Conservation (phyloP, 208 protist species). For the Entamoeba nuttalli region DNA sequence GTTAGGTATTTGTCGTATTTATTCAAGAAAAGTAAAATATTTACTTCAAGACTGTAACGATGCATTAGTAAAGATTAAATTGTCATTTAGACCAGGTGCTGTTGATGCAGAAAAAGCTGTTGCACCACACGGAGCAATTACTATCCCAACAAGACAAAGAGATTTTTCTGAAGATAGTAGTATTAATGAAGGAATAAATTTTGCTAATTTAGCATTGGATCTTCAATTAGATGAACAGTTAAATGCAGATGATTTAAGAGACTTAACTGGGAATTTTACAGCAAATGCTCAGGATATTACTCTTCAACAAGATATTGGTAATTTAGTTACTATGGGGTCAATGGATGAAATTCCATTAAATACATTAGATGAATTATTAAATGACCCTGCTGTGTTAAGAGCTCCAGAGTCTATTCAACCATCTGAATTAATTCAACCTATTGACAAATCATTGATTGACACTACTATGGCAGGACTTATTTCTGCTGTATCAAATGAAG, state of each 20-base stretch:
- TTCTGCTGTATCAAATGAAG: background rate
- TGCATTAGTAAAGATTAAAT: slow-evolving; percentile 49
- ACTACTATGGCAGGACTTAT: background rate
- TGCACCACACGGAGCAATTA: slow-evolving; percentile 19
- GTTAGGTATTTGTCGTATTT: slow-evolving; percentile 83
- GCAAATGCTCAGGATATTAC: background rate
- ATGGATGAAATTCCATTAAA: background rate
- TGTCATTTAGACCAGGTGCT: slow-evolving; percentile 36
- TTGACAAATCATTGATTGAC: background rate
- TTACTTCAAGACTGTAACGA: slow-evolving; percentile 49
- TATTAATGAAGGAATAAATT: background rate
- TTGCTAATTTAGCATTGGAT: background rate
- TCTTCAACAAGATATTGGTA: background rate
- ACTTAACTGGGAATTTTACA: background rate
- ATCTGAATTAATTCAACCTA: background rate
- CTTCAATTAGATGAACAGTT: slow-evolving; percentile 5
- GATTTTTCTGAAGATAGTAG: background rate
- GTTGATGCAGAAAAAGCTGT: slow-evolving; percentile 8
- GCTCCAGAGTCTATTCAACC: background rate
- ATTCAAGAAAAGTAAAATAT: slow-evolving; percentile 67
- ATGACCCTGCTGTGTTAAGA: background rate
- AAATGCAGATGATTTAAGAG: background rate
- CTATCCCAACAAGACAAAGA: slow-evolving; percentile 8
- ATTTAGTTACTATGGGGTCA: background rate
- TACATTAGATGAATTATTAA: background rate